These are phyloP conservation scores for Neonectria sp. DNA, from an alignment of 2,329 filamentous ascomycete genomes.

Conservation along the genomic window DNA sequence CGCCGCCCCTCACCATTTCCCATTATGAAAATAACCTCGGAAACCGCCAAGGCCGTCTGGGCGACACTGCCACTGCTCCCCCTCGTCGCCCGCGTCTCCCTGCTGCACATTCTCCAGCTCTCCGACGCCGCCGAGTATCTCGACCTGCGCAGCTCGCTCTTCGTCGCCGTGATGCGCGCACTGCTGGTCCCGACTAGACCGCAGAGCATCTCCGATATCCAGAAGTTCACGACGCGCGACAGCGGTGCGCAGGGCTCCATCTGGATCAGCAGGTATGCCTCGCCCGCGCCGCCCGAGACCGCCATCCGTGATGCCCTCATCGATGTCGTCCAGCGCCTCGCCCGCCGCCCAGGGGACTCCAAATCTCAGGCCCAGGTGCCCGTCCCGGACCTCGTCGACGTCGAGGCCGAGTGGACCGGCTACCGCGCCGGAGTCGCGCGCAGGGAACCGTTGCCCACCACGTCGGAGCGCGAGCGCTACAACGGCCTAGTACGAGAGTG, in stretches of 20 bases:
- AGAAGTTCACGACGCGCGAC: slow-evolving; percentile 74
- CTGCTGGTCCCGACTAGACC: slow-evolving; percentile 66
- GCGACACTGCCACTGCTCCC: slow-evolving; percentile 71
- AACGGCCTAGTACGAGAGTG: slow-evolving; percentile 77
- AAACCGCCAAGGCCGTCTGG: slow-evolving; percentile 38
- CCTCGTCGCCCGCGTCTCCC: slow-evolving; percentile 71
- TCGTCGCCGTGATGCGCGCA: slow-evolving; percentile 79
- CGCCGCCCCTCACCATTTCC: neutral
- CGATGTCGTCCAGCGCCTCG: slow-evolving; percentile 62
- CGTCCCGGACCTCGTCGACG: slow-evolving; percentile 68
- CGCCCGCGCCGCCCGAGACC: slow-evolving; percentile 71
- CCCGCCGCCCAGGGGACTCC: slow-evolving; percentile 19
- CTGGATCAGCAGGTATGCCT: slow-evolving; percentile 82
- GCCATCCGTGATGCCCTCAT: slow-evolving; percentile 72
- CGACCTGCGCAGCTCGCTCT: slow-evolving; percentile 82
- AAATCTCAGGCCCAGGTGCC: slow-evolving; percentile 30
- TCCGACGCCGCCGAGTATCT: slow-evolving; percentile 83
- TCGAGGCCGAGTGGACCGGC: slow-evolving; percentile 85
- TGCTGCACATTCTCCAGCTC: slow-evolving; percentile 76
- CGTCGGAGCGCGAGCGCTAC: slow-evolving; percentile 77
- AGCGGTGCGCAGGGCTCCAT: slow-evolving; percentile 82
- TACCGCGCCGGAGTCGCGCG: slow-evolving; percentile 70
- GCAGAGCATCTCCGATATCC: slow-evolving; percentile 71
- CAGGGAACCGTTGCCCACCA: slow-evolving; percentile 65
- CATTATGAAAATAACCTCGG: slow-evolving; percentile 27